Evolutionary conservation across 495 filamentous ascomycete genomes (phyloP).

Genomic region (Hyaloscypha bicolor): DNA sequence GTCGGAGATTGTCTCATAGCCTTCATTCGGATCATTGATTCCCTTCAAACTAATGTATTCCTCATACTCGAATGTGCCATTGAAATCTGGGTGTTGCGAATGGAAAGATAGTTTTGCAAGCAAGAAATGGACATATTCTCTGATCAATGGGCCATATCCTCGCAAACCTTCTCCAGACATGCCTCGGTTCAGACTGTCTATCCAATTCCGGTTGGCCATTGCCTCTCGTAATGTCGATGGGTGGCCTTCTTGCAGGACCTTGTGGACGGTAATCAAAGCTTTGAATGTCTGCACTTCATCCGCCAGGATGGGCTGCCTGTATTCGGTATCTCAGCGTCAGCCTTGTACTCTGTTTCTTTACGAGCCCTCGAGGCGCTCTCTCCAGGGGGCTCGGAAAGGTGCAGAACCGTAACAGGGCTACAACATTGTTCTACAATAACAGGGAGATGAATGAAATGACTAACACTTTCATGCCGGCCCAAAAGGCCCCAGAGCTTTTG

Average conservation of each 20-base stretch:
- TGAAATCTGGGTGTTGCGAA: conserved; percentile 95
- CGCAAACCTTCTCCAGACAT: conserved; percentile 83
- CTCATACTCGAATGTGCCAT: conserved; percentile 98
- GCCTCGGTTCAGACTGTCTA: conserved; percentile 88
- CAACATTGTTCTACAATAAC: background rate
- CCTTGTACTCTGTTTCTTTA: background rate
- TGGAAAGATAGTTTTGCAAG: conserved; percentile 93
- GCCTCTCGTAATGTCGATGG: conserved; percentile 85
- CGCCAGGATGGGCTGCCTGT: conserved; percentile 89
- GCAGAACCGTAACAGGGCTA: background rate
- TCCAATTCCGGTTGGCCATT: conserved; percentile 84
- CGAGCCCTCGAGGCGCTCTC: background rate
- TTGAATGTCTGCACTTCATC: conserved; percentile 96
- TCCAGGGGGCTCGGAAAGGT: background rate
- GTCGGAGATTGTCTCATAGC: conserved; percentile 96
- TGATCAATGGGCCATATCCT: conserved; percentile 89
- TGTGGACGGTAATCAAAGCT: conserved; percentile 89
- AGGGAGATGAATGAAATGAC: conserved; percentile 34
- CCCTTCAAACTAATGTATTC: conserved; percentile 98
- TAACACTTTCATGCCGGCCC: conserved; percentile 98
- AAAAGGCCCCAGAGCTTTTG: conserved; percentile 94
- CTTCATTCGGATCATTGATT: conserved; percentile 98
- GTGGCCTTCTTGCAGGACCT: conserved; percentile 96
- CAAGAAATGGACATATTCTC: conserved; percentile 94
- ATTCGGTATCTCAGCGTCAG: conserved; percentile 6